Conservation (phyloP, 257 asterid species). For the Jasminum sambac region DNA sequence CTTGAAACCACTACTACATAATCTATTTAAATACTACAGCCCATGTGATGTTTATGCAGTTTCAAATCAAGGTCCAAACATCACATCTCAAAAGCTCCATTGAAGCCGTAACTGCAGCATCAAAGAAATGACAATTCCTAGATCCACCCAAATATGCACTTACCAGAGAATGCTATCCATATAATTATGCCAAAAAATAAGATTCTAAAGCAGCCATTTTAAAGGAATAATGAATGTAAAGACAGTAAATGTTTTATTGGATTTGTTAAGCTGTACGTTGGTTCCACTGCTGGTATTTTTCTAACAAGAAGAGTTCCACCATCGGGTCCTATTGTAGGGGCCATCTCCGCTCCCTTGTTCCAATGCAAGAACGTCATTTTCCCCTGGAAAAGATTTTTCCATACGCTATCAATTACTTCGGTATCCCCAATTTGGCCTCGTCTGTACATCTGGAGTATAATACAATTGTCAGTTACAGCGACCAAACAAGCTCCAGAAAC, state of each 20-base stretch:
- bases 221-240: constrained; percentile 18
- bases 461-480: constrained; percentile 4
- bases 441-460: constrained; percentile 48
- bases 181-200: not conserved
- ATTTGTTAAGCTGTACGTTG: constrained; percentile 48
- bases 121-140: constrained; percentile 1
- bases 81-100: not conserved
- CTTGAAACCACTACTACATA: constrained; percentile 1
- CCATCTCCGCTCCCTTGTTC: constrained; percentile 84
- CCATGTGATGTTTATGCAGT: not conserved
- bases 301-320: constrained; percentile 90
- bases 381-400: constrained; percentile 64
- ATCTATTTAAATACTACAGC: not conserved
- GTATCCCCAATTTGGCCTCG: constrained; percentile 47
- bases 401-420: constrained; percentile 43
- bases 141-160: not conserved
- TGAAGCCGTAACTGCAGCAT: not conserved
- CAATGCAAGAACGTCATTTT: constrained; percentile 72
- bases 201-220: constrained; percentile 14
- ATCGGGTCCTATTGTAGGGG: constrained; percentile 58
- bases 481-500: constrained; percentile 1
- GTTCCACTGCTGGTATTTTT: constrained; percentile 61
- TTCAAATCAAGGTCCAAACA: not conserved
- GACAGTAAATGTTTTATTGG: constrained; percentile 1
- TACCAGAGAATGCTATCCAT: not conserved